Evolutionary conservation across 805 yeast genomes (phyloP).

Genomic region (Limtongia smithiae): DNA sequence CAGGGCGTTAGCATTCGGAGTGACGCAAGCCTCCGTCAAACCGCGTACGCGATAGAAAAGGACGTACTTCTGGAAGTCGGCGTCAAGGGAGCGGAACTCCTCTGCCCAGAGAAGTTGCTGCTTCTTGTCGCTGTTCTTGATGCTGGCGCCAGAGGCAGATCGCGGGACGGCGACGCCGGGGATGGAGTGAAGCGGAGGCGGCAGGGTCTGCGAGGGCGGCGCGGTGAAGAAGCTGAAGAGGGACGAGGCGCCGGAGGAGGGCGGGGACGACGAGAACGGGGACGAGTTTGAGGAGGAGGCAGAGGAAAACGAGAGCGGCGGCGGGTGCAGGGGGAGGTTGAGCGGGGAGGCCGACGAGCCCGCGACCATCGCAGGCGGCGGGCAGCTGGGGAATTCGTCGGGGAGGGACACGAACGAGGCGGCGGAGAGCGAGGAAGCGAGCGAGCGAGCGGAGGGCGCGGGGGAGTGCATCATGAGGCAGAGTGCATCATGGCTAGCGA

Average conservation of each 20-base stretch:
- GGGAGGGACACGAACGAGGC: neutral
- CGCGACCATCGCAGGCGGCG: neutral
- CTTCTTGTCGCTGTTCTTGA: neutral
- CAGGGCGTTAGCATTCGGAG: too few relatives aligned
- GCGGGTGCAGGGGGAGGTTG: neutral
- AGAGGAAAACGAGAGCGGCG: constrained; percentile 10
- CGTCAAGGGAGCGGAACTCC: constrained; percentile 34
- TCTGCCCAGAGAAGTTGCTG: constrained; percentile 18
- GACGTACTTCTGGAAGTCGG: constrained; percentile 32
- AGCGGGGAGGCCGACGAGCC: neutral
- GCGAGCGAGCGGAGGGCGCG: neutral
- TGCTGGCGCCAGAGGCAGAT: neutral
- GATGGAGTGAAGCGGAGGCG: neutral
- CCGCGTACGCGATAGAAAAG: too few relatives aligned
- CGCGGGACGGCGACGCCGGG: neutral
- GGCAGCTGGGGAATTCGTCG: neutral
- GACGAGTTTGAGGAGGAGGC: constrained; percentile 14
- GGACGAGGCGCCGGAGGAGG: constrained; percentile 22
- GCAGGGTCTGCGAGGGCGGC: neutral
- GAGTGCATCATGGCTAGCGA: neutral
- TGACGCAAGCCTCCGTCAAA: too few relatives aligned
- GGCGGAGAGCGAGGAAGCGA: constrained; percentile 2
- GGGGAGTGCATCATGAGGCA: constrained; percentile 1
- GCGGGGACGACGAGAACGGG: constrained; percentile 12
- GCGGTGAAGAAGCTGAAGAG: constrained; percentile 9